These are phyloP conservation scores for Colletotrichum magnum DNA, from an alignment of 2,329 filamentous ascomycete genomes.

Conservation along the genomic window DNA sequence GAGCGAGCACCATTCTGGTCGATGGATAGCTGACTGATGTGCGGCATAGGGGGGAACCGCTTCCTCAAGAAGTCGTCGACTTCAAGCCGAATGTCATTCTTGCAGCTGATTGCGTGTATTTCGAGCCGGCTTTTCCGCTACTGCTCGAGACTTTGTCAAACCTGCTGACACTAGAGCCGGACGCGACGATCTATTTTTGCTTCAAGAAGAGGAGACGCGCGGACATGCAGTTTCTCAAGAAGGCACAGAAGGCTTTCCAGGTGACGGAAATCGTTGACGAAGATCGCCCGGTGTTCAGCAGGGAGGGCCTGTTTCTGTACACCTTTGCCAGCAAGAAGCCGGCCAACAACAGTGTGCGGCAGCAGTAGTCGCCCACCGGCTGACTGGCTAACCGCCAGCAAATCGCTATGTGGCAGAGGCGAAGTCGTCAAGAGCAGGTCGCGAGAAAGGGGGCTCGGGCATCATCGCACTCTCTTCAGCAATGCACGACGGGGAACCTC, in stretches of 20 bases:
- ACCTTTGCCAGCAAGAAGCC: slow-evolving; percentile 62
- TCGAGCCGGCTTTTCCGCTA: slow-evolving; percentile 93
- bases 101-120: slow-evolving; percentile 98
- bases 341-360: slow-evolving; percentile 1
- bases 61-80: slow-evolving; percentile 66
- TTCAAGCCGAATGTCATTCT: slow-evolving; percentile 83
- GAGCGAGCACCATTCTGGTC: slow-evolving; percentile 1
- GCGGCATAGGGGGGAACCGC: slow-evolving; percentile 69
- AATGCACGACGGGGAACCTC: not conserved
- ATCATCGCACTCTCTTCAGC: not conserved
- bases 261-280: slow-evolving; percentile 75
- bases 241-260: slow-evolving; percentile 75
- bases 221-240: slow-evolving; percentile 81
- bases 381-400: not conserved
- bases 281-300: slow-evolving; percentile 69
- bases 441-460: not conserved
- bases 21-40: slow-evolving; percentile 24
- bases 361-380: not conserved
- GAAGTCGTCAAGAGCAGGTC: not conserved
- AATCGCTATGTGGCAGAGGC: not conserved
- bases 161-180: slow-evolving; percentile 80
- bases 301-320: slow-evolving; percentile 73
- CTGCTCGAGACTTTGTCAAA: slow-evolving; percentile 83
- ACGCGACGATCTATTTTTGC: slow-evolving; percentile 81
- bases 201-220: slow-evolving; percentile 93